Conservation (phyloP, 148 eudicot genomes). For the Silene conica region DNA sequence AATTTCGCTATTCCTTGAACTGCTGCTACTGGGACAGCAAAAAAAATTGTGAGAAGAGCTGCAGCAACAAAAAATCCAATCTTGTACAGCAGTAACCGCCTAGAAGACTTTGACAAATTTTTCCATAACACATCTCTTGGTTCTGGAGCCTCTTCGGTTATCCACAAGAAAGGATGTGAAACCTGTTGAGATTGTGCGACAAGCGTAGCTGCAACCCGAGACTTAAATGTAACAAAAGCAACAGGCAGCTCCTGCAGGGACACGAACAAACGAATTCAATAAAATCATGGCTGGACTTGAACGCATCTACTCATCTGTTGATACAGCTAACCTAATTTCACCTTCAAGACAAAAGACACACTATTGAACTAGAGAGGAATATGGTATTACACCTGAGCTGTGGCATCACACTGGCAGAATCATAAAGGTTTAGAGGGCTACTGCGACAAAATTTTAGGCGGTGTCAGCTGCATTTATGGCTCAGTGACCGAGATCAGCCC, state of each 20-base stretch:
- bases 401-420: background rate
- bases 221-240: slow-evolving; percentile 84
- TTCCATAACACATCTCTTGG: slow-evolving; percentile 86
- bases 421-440: background rate
- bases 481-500: background rate
- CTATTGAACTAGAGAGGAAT: background rate
- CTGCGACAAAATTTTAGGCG: background rate
- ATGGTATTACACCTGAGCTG: background rate
- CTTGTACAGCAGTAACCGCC: slow-evolving; percentile 55
- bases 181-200: slow-evolving; percentile 83
- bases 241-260: slow-evolving; percentile 66
- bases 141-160: slow-evolving; percentile 85
- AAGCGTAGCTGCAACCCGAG: slow-evolving; percentile 67
- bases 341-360: background rate
- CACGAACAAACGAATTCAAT: background rate
- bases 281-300: background rate
- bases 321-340: background rate
- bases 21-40: slow-evolving; percentile 77
- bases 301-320: background rate
- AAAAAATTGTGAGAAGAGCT: slow-evolving; percentile 76
- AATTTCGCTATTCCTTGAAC: slow-evolving; percentile 91
- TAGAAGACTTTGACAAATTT: slow-evolving; percentile 62
- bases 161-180: slow-evolving; percentile 76
- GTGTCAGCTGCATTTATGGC: background rate
- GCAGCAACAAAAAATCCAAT: slow-evolving; percentile 54